phyloP scores from a whole-genome alignment of 208 protist species.

The Leishmania tropica region DNA sequence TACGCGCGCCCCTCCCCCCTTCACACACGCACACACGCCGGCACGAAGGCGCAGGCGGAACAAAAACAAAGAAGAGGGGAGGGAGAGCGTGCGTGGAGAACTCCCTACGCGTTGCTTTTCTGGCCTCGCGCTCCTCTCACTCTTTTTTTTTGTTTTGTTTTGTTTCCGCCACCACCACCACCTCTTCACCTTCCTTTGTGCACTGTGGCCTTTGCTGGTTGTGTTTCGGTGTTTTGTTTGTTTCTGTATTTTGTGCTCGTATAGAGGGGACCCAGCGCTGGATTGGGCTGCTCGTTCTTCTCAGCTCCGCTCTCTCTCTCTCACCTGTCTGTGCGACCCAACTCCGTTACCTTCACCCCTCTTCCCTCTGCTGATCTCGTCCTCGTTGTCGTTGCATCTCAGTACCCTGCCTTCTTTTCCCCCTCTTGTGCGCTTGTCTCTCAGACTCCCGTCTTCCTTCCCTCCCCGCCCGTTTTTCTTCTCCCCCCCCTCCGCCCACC shows the following conservation, averaged over 20 bases:
- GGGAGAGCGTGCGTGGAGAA: background rate
- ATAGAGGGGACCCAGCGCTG: background rate
- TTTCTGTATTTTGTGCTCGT: background rate
- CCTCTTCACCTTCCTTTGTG: no score
- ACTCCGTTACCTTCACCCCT: background rate
- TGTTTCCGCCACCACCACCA: no score
- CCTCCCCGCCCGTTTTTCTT: background rate
- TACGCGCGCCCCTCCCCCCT: background rate
- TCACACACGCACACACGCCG: background rate
- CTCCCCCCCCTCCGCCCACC: background rate
- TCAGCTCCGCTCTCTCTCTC: conserved; percentile 9
- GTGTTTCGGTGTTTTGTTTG: background rate
- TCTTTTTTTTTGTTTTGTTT: background rate
- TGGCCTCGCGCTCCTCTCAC: background rate
- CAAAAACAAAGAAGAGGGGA: no score
- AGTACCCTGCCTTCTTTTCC: background rate
- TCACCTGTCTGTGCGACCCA: background rate
- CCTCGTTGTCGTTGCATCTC: background rate
- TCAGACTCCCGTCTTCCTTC: background rate
- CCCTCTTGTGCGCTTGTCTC: background rate
- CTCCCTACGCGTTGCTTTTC: background rate
- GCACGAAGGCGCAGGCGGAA: background rate
- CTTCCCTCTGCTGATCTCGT: background rate
- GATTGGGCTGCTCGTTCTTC: background rate
- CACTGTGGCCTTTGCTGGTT: background rate